phyloP scores from a whole-genome alignment of 2,329 filamentous ascomycete genomes.

The Diaporthe citri region DNA sequence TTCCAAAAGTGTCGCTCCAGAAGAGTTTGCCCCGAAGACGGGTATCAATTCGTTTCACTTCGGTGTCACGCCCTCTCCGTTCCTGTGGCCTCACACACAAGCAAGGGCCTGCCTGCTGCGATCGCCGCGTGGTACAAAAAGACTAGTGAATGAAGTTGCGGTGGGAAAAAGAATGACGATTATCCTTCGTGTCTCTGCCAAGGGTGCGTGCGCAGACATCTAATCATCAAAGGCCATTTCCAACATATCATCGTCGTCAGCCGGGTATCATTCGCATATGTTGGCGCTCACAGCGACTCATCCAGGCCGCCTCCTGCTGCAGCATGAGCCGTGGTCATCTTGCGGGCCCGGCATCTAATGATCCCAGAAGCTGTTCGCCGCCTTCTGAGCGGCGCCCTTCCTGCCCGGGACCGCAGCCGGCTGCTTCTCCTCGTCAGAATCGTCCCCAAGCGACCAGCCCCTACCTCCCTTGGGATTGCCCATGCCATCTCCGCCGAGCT shows the following conservation, averaged over 20 bases:
- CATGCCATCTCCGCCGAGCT: constrained; percentile 75
- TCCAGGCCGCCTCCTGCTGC: constrained; percentile 14
- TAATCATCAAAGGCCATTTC: constrained; percentile 52
- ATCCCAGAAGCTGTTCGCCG: constrained; percentile 59
- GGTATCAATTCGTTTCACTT: constrained; percentile 30
- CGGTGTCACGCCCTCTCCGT: background rate
- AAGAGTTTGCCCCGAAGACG: background rate
- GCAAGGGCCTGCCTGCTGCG: background rate
- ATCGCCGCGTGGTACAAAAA: background rate
- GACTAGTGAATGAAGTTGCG: background rate
- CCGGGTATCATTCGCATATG: constrained; percentile 9
- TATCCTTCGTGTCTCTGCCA: background rate
- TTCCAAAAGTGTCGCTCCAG: constrained; percentile 4
- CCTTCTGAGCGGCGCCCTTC: constrained; percentile 54
- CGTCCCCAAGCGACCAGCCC: constrained; percentile 71
- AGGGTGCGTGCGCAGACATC: constrained; percentile 32
- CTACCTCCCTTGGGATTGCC: constrained; percentile 69
- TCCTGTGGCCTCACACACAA: background rate
- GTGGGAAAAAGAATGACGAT: background rate
- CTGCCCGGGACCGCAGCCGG: constrained; percentile 53
- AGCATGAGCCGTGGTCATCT: constrained; percentile 10
- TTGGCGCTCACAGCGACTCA: constrained; percentile 5
- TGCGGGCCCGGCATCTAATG: constrained; percentile 50
- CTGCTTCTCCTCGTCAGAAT: constrained; percentile 58
- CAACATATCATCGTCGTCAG: constrained; percentile 43